Percentiles rank a stretch among this genome's conserved stretches.
Evolutionary conservation across 2,329 filamentous ascomycete genomes (phyloP).

Genomic region (Ophiostoma pallidulum): DNA sequence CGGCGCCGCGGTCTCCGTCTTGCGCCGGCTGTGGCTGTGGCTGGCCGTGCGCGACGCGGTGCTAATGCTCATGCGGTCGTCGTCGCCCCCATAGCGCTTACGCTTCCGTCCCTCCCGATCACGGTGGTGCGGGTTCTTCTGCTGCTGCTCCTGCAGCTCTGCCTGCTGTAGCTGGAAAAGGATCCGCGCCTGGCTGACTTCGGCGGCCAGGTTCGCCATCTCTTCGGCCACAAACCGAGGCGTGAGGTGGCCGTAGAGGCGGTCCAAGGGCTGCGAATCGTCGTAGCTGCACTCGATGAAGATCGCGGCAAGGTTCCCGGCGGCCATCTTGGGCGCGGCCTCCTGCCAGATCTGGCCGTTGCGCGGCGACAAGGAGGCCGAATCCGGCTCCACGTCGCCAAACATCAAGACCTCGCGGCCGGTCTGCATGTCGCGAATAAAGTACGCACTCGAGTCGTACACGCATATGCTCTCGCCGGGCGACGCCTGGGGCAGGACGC

Average conservation of each 20-base stretch:
- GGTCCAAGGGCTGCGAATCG: conserved; percentile 64
- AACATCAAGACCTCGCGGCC: conserved; percentile 81
- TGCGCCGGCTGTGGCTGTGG: conserved; percentile 15
- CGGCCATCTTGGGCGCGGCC: conserved; percentile 73
- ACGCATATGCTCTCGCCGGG: conserved; percentile 51
- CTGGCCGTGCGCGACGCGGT: conserved; percentile 3
- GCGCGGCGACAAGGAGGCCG: conserved; percentile 68
- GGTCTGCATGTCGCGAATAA: conserved; percentile 67
- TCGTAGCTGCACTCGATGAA: conserved; percentile 96
- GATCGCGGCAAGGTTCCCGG: conserved; percentile 64
- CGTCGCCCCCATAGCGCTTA: conserved; percentile 44
- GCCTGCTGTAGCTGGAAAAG: conserved; percentile 6
- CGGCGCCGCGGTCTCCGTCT: background rate
- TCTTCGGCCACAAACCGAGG: conserved; percentile 77
- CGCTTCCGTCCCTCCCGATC: conserved; percentile 46
- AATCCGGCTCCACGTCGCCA: conserved; percentile 91
- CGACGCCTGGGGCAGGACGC: background rate
- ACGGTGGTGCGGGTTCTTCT: conserved; percentile 6
- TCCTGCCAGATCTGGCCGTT: conserved; percentile 80
- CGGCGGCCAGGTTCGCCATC: conserved; percentile 58
- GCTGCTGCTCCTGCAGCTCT: background rate
- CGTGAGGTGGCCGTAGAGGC: conserved; percentile 81
- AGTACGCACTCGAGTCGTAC: conserved; percentile 86
- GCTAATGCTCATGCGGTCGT: conserved; percentile 18
- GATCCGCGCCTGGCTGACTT: conserved; percentile 51